Conservation (phyloP, 257 asterid species). For the Capsicum baccatum region DNA sequence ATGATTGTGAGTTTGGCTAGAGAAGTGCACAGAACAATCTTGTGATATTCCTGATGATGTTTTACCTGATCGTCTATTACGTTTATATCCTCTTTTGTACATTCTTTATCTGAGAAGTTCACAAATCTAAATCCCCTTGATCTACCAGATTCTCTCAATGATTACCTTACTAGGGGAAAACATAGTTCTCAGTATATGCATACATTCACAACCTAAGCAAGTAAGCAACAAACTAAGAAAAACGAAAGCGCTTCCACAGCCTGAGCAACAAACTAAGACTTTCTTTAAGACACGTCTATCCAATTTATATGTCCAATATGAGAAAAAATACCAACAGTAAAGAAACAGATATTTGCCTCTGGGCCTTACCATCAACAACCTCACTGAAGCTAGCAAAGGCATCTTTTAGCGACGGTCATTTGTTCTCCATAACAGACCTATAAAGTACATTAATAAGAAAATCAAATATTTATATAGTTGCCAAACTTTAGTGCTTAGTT, state of each 20-base stretch:
- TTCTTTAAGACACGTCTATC: not conserved
- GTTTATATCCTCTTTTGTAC: conserved; percentile 65
- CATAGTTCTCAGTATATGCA: not conserved
- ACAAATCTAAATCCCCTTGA: conserved; percentile 92
- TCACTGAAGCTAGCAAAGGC: conserved; percentile 86
- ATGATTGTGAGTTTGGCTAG: not conserved
- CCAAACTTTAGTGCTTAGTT: not conserved
- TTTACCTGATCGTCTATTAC: conserved; percentile 90
- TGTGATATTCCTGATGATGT: not conserved
- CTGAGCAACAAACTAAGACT: not conserved
- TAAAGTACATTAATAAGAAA: not conserved
- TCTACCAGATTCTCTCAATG: conserved; percentile 75
- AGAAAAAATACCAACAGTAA: not conserved
- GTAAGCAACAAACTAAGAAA: not conserved
- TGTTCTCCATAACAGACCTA: conserved; percentile 79
- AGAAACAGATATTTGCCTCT: not conserved
- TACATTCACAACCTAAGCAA: not conserved
- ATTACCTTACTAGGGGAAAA: conserved; percentile 46
- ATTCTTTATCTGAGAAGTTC: conserved; percentile 51
- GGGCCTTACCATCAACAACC: conserved; percentile 48
- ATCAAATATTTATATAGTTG: not conserved
- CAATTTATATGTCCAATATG: not conserved
- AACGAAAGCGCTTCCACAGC: too few relatives aligned
- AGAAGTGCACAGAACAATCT: not conserved
- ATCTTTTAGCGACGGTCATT: conserved; percentile 62